phyloP scores from a whole-genome alignment of 1,139 yeast species.

The Nakaseomyces kungkrabaensis region DNA sequence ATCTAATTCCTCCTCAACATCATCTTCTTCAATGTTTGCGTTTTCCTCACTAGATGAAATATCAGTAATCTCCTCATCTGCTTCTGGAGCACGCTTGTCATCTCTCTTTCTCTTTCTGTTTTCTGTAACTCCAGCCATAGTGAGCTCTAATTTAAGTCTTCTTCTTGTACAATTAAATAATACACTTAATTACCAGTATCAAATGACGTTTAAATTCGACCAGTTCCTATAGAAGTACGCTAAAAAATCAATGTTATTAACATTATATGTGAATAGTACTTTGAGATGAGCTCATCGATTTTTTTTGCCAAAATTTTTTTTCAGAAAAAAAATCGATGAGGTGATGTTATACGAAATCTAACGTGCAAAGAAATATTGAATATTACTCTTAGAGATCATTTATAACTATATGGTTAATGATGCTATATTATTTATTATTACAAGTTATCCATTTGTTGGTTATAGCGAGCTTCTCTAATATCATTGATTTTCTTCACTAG shows the following conservation, averaged over 20 bases:
- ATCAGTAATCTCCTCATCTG: conserved; percentile 29
- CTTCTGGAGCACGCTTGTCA: conserved; percentile 10
- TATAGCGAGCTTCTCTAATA: conserved; percentile 49
- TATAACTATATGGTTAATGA: neutral
- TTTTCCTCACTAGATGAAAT: conserved; percentile 30
- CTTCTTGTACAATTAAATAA: no score
- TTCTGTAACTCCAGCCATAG: conserved; percentile 10
- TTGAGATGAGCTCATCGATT: conserved; percentile 3
- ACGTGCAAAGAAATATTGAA: no score
- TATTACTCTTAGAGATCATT: no score
- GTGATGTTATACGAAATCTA: neutral
- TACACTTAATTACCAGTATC: no score
- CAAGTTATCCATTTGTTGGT: conserved; percentile 24
- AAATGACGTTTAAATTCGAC: no score
- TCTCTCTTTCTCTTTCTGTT: conserved; percentile 22
- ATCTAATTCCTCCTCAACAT: conserved; percentile 38
- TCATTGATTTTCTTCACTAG: conserved; percentile 61
- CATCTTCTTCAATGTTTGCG: conserved; percentile 19
- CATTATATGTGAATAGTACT: neutral
- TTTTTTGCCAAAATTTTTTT: neutral
- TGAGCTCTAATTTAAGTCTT: neutral
- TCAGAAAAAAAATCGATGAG: neutral
- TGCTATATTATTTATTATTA: conserved; percentile 1
- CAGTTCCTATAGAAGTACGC: no score
- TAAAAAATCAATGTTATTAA: no score